A percentile compares a stretch with the other conserved stretches of the same genome.
Evolutionary conservation across 495 filamentous ascomycete species (phyloP).

Genomic region (Acidomyces sp.): DNA sequence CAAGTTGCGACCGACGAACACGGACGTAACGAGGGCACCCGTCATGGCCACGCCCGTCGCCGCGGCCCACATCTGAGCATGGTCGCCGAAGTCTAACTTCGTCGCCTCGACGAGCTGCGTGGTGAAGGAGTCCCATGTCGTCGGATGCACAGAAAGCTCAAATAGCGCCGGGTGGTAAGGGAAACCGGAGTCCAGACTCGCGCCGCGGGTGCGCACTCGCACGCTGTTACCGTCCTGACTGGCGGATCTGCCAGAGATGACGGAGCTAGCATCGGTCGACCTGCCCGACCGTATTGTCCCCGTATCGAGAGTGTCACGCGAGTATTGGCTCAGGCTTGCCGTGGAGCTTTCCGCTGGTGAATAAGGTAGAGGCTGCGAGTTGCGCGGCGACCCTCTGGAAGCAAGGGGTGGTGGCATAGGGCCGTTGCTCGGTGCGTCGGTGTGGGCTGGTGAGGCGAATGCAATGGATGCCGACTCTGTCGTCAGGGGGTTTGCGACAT

Average conservation of each 20-base stretch:
- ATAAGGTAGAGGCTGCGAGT: too few species aligned
- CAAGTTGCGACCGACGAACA: conserved; percentile 5
- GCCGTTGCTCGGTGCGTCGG: too few species aligned
- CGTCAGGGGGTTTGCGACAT: too few species aligned
- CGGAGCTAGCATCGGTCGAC: not conserved
- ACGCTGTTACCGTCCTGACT: conserved; percentile 1
- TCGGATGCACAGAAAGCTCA: conserved; percentile 9
- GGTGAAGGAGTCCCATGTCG: conserved; percentile 10
- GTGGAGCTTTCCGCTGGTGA: too few species aligned
- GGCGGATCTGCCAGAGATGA: too few species aligned
- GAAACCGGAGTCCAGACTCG: conserved; percentile 1
- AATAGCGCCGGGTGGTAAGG: conserved; percentile 12
- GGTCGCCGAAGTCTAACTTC: conserved; percentile 6
- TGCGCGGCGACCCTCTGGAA: too few species aligned
- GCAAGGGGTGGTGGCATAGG: too few species aligned
- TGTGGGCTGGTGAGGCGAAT: too few species aligned
- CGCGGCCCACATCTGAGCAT: conserved; percentile 3
- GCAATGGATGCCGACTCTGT: too few species aligned
- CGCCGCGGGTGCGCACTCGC: conserved; percentile 4
- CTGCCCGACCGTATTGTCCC: too few species aligned
- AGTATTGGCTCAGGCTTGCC: too few species aligned
- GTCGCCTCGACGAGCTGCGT: conserved; percentile 3
- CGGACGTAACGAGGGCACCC: conserved; percentile 3
- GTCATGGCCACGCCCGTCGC: conserved; percentile 5
- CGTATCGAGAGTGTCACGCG: too few species aligned